These are phyloP conservation scores for Mucor sp. DNA, from an alignment of 371 early-diverging fungal species.

Conservation along the genomic window DNA sequence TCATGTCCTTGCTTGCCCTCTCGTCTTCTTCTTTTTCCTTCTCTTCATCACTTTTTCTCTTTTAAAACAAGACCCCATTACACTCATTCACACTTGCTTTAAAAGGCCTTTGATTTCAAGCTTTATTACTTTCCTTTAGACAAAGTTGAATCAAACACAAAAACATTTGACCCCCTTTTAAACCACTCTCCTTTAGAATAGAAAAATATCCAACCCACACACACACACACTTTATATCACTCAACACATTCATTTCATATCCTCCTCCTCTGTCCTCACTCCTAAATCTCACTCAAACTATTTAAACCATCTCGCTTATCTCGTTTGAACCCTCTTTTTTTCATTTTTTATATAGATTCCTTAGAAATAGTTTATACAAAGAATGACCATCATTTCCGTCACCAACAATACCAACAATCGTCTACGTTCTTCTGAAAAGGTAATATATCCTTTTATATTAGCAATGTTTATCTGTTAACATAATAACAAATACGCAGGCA, in stretches of 20 bases:
- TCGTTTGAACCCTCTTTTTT: background rate
- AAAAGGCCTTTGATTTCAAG: background rate
- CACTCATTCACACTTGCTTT: background rate
- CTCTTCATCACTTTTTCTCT: background rate
- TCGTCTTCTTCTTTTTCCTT: background rate
- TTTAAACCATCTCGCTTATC: background rate
- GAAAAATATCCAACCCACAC: background rate
- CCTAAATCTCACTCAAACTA: background rate
- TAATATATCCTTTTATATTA: conserved; percentile 6
- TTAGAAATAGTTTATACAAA: conserved; percentile 6
- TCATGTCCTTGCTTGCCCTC: background rate
- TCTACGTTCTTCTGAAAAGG: conserved; percentile 22
- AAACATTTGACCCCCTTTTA: background rate
- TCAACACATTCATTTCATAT: conserved; percentile 1
- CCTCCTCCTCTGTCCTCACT: background rate
- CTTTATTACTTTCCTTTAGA: conserved; percentile 5
- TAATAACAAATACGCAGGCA: conserved; percentile 11
- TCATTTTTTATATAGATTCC: background rate
- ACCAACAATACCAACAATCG: conserved; percentile 7
- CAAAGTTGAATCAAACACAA: background rate
- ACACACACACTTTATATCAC: background rate
- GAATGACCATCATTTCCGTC: conserved; percentile 19
- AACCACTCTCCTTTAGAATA: conserved; percentile 1
- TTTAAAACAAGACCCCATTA: background rate
- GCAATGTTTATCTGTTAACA: background rate